Conservation (phyloP, 768 basidiomycete genomes). For the Strobilomyces confusus region DNA sequence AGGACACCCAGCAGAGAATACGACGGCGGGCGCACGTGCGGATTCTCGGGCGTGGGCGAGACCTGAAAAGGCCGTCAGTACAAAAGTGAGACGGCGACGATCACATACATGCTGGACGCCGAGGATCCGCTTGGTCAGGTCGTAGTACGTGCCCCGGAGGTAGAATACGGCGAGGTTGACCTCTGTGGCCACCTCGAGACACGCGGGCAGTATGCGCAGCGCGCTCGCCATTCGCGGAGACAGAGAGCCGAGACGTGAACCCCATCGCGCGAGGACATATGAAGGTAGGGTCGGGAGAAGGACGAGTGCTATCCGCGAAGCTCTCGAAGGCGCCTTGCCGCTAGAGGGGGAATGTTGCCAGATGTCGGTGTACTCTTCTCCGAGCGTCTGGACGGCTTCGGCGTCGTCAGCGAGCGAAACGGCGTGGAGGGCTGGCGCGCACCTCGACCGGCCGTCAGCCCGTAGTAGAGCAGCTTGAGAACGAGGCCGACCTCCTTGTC, state of each 20-base stretch:
- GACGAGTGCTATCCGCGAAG: slow-evolving; percentile 50
- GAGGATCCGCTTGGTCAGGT: slow-evolving; percentile 60
- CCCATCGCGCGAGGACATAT: slow-evolving; percentile 55
- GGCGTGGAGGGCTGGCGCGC: slow-evolving; percentile 9
- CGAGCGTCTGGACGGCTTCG: slow-evolving; percentile 74
- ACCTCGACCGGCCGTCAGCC: slow-evolving; percentile 75
- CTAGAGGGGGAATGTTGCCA: slow-evolving; percentile 60
- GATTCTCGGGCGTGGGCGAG: slow-evolving; percentile 69
- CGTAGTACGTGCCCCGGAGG: slow-evolving; percentile 75
- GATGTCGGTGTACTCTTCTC: slow-evolving; percentile 88
- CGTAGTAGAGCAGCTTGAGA: slow-evolving; percentile 68
- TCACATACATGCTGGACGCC: slow-evolving; percentile 76
- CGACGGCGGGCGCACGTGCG: slow-evolving; percentile 72
- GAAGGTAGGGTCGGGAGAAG: slow-evolving; percentile 63
- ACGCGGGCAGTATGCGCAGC: slow-evolving; percentile 40
- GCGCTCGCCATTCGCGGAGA: slow-evolving; percentile 28
- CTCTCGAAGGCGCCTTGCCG: slow-evolving; percentile 39
- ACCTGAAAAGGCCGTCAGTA: slow-evolving; percentile 41
- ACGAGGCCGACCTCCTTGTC: slow-evolving; percentile 74
- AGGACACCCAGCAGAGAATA: slow-evolving; percentile 83
- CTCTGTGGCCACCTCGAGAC: slow-evolving; percentile 58
- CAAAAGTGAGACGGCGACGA: slow-evolving; percentile 9
- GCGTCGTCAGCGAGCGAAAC: slow-evolving; percentile 7
- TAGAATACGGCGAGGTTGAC: slow-evolving; percentile 81
- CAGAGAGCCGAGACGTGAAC: slow-evolving; percentile 36